phyloP scores from a whole-genome alignment of 2,329 filamentous ascomycete species.

The Davidsoniella australis region DNA sequence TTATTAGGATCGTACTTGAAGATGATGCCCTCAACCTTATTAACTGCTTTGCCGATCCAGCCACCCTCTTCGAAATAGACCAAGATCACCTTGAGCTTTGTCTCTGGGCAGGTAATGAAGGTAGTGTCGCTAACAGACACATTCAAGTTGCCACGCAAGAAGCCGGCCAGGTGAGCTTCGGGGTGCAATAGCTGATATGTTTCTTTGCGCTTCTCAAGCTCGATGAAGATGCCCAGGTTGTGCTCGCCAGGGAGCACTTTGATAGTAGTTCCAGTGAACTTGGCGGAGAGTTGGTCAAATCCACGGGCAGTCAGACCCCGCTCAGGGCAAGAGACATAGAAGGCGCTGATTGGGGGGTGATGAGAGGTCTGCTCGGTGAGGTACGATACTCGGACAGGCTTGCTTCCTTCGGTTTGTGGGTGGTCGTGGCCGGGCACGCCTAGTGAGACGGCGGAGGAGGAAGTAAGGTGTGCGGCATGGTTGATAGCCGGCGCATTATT shows the following conservation, averaged over 20 bases:
- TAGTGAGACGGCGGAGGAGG: constrained; percentile 30
- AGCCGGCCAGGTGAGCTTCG: constrained; percentile 75
- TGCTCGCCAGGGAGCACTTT: constrained; percentile 82
- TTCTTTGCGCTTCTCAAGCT: constrained; percentile 64
- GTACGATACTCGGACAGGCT: constrained; percentile 67
- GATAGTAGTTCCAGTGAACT: constrained; percentile 91
- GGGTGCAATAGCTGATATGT: constrained; percentile 92
- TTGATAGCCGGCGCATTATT: constrained; percentile 54
- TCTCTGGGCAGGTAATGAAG: constrained; percentile 78
- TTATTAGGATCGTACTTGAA: constrained; percentile 82
- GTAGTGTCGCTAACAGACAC: constrained; percentile 82
- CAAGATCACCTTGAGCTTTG: constrained; percentile 76
- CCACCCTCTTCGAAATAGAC: constrained; percentile 78
- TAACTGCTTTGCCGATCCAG: constrained; percentile 82
- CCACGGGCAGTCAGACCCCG: constrained; percentile 76
- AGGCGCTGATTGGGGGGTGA: constrained; percentile 92
- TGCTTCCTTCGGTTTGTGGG: constrained; percentile 26
- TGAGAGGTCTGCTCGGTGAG: constrained; percentile 96
- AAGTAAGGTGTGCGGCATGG: constrained; percentile 28
- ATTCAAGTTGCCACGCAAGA: constrained; percentile 72
- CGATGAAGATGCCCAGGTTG: constrained; percentile 93
- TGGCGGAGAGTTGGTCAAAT: constrained; percentile 91
- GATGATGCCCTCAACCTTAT: constrained; percentile 77
- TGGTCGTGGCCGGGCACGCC: constrained; percentile 32
- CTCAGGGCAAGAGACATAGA: constrained; percentile 81